Conservation (phyloP, 495 filamentous ascomycete genomes). For the Lepidopterella palustris region DNA sequence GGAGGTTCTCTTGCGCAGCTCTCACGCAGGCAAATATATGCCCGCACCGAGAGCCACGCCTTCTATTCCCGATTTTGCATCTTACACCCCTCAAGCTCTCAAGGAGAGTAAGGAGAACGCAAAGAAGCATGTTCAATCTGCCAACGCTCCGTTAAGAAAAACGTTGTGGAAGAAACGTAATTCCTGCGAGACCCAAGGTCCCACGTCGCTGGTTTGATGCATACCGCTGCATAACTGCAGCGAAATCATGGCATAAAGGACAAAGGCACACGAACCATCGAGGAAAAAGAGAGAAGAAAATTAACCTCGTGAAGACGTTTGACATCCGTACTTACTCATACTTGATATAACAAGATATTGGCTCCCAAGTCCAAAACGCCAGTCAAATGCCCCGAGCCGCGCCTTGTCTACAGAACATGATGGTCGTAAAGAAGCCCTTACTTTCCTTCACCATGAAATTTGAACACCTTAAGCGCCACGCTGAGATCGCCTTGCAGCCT, state of each 20-base stretch:
- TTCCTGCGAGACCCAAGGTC: conserved; percentile 60
- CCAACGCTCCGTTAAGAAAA: conserved; percentile 72
- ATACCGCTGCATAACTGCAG: too few species aligned
- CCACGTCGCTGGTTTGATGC: conserved; percentile 71
- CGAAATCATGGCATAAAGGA: too few species aligned
- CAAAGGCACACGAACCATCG: too few species aligned
- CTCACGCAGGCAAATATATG: conserved; percentile 43
- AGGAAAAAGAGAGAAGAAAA: too few species aligned
- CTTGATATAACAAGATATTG: conserved; percentile 3
- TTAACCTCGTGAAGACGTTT: too few species aligned
- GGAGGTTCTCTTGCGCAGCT: conserved; percentile 68
- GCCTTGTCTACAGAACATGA: not conserved
- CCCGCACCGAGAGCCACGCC: conserved; percentile 45
- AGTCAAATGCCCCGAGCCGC: not conserved
- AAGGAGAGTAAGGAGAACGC: conserved; percentile 30
- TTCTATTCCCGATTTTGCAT: conserved; percentile 53
- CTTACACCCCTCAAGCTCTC: not conserved
- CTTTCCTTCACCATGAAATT: not conserved
- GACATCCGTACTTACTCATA: too few species aligned
- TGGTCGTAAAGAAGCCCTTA: not conserved
- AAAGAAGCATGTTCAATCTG: conserved; percentile 49
- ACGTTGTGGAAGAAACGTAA: conserved; percentile 41
- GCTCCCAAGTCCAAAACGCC: not conserved
- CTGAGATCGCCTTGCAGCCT: not conserved
- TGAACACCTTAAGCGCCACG: not conserved